A percentile compares a stretch with the other conserved stretches of the same genome.
Evolutionary conservation across 352 stramenopile genomes (phyloP).

Genomic region (Phytophthora ramorum): DNA sequence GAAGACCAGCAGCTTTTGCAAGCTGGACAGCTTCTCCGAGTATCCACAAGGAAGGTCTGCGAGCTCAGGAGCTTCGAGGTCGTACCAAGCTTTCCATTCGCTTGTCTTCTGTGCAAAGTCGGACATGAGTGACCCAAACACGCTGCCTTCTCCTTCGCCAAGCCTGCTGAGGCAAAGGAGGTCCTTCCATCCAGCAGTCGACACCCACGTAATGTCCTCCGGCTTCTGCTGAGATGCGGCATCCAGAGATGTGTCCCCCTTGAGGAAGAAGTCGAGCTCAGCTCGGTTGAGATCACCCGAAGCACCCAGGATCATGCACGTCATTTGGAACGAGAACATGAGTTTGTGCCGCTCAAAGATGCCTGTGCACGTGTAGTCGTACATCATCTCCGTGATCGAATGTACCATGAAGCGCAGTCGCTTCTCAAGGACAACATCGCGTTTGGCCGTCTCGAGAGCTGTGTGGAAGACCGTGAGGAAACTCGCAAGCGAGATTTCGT

Average conservation of each 20-base stretch:
- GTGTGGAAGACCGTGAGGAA: conserved; percentile 94
- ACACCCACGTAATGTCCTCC: conserved; percentile 87
- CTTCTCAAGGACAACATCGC: conserved; percentile 91
- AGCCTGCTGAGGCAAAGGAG: conserved; percentile 85
- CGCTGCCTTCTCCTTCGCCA: conserved; percentile 42
- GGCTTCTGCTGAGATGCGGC: conserved; percentile 72
- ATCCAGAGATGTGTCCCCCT: conserved; percentile 95
- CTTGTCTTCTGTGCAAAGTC: conserved; percentile 58
- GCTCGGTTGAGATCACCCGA: conserved; percentile 82
- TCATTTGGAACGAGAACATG: conserved; percentile 98
- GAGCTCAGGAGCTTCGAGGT: conserved; percentile 92
- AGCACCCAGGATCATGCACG: conserved; percentile 94
- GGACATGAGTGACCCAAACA: conserved; percentile 58
- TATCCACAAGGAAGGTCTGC: conserved; percentile 85
- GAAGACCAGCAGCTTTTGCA: conserved; percentile 94
- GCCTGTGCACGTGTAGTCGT: conserved; percentile 97
- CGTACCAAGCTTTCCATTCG: conserved; percentile 95
- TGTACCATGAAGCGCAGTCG: conserved; percentile 90
- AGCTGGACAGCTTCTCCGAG: conserved; percentile 71
- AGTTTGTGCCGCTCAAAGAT: conserved; percentile 98
- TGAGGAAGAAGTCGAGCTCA: conserved; percentile 96
- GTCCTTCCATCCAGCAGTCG: conserved; percentile 92
- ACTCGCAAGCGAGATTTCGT: conserved; percentile 94
- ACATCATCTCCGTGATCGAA: conserved; percentile 94
- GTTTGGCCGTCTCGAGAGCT: conserved; percentile 91